These are phyloP conservation scores for Rhodomyrtus psidioides DNA, from an alignment of 441 rosid species.

Conservation along the genomic window DNA sequence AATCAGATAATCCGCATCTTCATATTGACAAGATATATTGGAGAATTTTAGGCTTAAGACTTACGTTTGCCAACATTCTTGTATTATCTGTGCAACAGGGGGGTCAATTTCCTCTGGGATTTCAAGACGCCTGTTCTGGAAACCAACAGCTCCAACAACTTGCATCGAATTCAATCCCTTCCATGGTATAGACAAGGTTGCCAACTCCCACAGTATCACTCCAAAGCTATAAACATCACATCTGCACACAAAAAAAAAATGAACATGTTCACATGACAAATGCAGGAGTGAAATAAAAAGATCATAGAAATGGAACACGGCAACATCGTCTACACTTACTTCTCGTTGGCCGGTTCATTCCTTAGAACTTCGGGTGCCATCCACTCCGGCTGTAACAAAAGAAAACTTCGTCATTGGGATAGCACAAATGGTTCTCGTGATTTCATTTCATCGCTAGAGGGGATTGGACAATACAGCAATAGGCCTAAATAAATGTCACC, in stretches of 20 bases:
- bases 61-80: slow-evolving; percentile 90
- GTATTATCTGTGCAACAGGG: slow-evolving; percentile 62
- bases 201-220: slow-evolving; percentile 94
- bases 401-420: not conserved
- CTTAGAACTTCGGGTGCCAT: slow-evolving; percentile 99
- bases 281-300: not conserved
- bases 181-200: slow-evolving; percentile 79
- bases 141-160: slow-evolving; percentile 99
- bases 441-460: not conserved
- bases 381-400: slow-evolving; percentile 90
- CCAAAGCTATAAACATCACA: slow-evolving; percentile 99
- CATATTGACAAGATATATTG: not conserved
- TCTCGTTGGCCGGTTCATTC: slow-evolving; percentile 97
- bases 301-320: not conserved
- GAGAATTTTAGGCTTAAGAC: slow-evolving; percentile 6
- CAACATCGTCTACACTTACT: slow-evolving; percentile 38
- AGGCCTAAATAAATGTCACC: not conserved
- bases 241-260: slow-evolving; percentile 27
- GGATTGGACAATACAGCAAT: not conserved
- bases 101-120: slow-evolving; percentile 74
- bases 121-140: slow-evolving; percentile 85
- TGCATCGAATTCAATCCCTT: slow-evolving; percentile 98
- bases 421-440: not conserved
- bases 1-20: not conserved
- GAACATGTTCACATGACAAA: not conserved